Base-by-base conservation (phyloP, 106 monocot species). In the Allium cepa region DNA sequence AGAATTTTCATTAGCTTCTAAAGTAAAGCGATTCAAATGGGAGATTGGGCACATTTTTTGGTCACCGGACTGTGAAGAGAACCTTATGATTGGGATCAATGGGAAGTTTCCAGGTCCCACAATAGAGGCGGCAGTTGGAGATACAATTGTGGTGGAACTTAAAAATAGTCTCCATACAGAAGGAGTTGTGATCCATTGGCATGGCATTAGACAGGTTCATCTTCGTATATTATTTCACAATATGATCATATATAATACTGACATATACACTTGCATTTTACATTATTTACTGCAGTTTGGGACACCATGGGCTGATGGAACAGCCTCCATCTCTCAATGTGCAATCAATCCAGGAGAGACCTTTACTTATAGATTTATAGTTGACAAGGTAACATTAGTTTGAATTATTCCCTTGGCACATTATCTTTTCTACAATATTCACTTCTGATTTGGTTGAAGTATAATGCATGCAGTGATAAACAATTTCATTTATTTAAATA, bases 271-370 rank as follows among this genome's bases (percentile, higher is more conserved):
- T 36, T 36, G 36, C 36, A 36, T 36, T 36, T 36, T 5, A 36
- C 36, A 36, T 36, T 36, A 55, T 55, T 11, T 55, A 9, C 45
- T 18, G 61, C 80, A 94, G 93, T 49, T 78, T 17, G 94, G 90
- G 16, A 94, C 94, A 0, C 94, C 90, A 8, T 94, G 94, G 94
- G 79, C 80, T 0, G 94, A 94, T 27, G 94, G 94, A 9, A 94
- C 94, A 0, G 94, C 87, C 10, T 72, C 82, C 0, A 80, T 94
- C 57, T 82, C 94, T 9, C 94, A 94, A 74, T 94, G 94, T 59
- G 68, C 90, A 10, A 87, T 90, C 65, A 82, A 87, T 55, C 94
- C 94, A 0, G 87, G 77, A 36, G 84, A 94, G 53, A 87, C 80
- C 45, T 94, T 82, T 72, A 53, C 71, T 2, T 94, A 94, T 64